Base-by-base conservation (phyloP, 164 flowering plant genomes). In the Malania oleifera region DNA sequence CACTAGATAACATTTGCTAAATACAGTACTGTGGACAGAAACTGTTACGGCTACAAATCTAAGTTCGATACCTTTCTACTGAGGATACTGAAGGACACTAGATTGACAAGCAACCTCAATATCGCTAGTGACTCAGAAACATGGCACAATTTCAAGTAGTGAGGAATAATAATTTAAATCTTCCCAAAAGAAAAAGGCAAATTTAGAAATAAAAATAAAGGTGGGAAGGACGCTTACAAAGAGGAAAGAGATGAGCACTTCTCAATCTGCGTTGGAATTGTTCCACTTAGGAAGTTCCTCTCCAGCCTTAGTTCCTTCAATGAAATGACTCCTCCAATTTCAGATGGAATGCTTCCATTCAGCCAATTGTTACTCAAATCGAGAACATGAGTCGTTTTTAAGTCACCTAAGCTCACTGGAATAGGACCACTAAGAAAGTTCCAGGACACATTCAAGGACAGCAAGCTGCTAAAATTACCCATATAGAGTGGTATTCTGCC, bases 311-410 rank as follows among this genome's bases (percentile, higher is more conserved):
- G 70, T 22, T 83, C 89, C 74, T 67, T 79, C 64, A 92, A 46
- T 28, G 84, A 75, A 62, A 62, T 49, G 17, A 84, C 90, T 49
- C 76, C 77, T 34, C 96, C 91, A 35, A 89, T 80, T 59, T 81
- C 85, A 34, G 51, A 40, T 24, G 96, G 98, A 61, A 93, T 84
- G 69, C 77, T 82, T 51, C 91, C 97, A 67, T 72, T 76, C 1
- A 95, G 78, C 64, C 25, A 58, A 67, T 95, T 95, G 50, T 62
- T 49, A 69, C 95, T 86, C 63, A 88, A 67, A 76, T 91, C 97
- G 60, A 95, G 72, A 65, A 73, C 76, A 54, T n/a, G 45, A 44
- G 80, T 56, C 20, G 64, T 59, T 69, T 78, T 86, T 69, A 93
- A 60, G 12, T 77, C 75, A 50, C 96, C 97, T 40, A 93, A 51